Conservation (phyloP, 805 yeast genomes). For the Monosporozyma servazzii region DNA sequence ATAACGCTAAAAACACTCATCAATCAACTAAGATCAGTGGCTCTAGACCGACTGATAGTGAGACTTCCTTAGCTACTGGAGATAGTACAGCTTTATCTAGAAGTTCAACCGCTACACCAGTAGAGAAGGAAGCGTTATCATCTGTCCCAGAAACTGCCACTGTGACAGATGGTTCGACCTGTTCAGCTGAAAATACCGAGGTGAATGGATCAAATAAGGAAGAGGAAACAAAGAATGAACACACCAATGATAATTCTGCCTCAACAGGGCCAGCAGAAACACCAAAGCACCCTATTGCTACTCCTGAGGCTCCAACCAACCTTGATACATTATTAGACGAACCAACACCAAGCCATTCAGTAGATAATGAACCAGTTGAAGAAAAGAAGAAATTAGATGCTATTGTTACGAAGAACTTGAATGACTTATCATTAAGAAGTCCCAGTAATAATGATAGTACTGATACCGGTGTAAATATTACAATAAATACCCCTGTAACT, state of each 20-base stretch:
- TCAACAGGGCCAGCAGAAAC: background rate
- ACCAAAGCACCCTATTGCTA: background rate
- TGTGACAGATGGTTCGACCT: background rate
- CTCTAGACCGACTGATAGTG: background rate
- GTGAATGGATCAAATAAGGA: background rate
- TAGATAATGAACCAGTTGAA: background rate
- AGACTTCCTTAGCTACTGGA: background rate
- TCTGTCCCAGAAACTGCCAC: background rate
- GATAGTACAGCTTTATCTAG: background rate
- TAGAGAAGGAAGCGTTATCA: background rate
- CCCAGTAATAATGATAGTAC: background rate
- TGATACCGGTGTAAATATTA: conserved; percentile 1
- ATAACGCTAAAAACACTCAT: background rate
- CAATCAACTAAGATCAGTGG: background rate
- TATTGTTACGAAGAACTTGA: background rate
- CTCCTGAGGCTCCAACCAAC: background rate
- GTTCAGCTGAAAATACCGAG: background rate
- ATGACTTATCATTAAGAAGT: background rate
- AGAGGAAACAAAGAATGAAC: background rate
- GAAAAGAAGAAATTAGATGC: background rate
- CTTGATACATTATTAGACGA: conserved; percentile 7
- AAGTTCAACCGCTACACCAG: background rate
- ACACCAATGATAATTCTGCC: background rate
- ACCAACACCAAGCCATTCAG: conserved; percentile 4
- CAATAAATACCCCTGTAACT: conserved; percentile 3